These are phyloP conservation scores for Cyberlindnera misumaiensis DNA, from an alignment of 805 yeast species.

Conservation along the genomic window DNA sequence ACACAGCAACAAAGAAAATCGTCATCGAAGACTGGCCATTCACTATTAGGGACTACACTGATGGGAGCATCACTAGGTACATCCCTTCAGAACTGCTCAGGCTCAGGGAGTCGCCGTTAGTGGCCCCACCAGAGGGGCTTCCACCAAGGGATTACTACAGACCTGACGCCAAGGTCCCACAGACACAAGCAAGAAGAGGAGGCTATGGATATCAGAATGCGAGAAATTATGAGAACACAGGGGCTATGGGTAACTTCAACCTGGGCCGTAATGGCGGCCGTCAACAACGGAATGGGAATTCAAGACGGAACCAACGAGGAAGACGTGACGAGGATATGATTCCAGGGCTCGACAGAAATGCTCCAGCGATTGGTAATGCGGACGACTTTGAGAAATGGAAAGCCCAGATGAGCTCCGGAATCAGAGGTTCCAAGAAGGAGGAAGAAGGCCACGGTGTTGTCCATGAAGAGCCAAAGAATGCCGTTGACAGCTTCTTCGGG, in stretches of 20 bases:
- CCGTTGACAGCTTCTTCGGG: conserved; percentile 22
- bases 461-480: conserved; percentile 12
- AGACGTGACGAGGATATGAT: conserved; percentile 19
- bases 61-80: conserved; percentile 13
- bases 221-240: conserved; percentile 18
- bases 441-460: conserved; percentile 2
- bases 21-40: conserved; percentile 19
- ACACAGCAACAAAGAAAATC: conserved; percentile 8
- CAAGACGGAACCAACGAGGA: conserved; percentile 11
- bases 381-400: conserved; percentile 36
- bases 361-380: conserved; percentile 17
- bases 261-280: conserved; percentile 10
- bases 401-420: conserved; percentile 31
- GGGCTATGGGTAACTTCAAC: conserved; percentile 25
- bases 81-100: conserved; percentile 17
- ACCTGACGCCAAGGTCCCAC: conserved; percentile 10
- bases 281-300: conserved; percentile 4
- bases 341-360: conserved; percentile 15
- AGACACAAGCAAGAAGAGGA: conserved; percentile 6
- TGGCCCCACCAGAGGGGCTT: conserved; percentile 12
- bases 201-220: conserved; percentile 5
- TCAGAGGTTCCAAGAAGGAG: conserved; percentile 25
- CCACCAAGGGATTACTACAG: conserved; percentile 21
- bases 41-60: conserved; percentile 1
- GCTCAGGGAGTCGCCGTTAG: conserved; percentile 11